A percentile compares a stretch with the other conserved stretches of the same genome.
Evolutionary conservation across 176 grass and related monocot species (phyloP).

Genomic region (Elymus sibiricus): DNA sequence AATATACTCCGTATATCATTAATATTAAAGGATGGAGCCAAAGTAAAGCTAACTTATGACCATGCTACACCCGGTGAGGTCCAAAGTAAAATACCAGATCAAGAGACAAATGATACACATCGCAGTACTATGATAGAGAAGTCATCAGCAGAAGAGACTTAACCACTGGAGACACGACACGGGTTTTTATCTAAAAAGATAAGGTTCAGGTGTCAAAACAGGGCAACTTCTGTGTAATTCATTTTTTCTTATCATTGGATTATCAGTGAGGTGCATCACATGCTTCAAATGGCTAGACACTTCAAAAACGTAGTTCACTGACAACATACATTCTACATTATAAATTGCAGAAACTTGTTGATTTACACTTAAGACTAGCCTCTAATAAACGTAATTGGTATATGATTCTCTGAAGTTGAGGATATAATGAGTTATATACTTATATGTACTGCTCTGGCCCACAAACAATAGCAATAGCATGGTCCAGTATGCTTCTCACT

Average conservation of each 20-base stretch:
- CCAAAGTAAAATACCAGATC: not conserved
- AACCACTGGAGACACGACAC: not conserved
- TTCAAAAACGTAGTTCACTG: not conserved
- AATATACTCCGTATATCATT: not conserved
- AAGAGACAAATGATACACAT: not conserved
- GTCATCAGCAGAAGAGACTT: not conserved
- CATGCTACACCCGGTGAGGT: not conserved
- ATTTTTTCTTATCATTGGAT: constrained; percentile 7
- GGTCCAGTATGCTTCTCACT: not conserved
- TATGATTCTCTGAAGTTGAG: constrained; percentile 2
- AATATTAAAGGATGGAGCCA: not conserved
- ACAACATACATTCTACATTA: constrained; percentile 3
- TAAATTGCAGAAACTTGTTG: not conserved
- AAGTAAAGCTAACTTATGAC: constrained; percentile 3
- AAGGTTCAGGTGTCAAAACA: constrained; percentile 1
- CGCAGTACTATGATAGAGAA: not conserved
- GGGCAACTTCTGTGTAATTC: not conserved
- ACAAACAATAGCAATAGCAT: constrained; percentile 3
- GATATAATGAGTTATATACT: not conserved
- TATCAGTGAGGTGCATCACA: constrained; percentile 1
- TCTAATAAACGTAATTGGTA: constrained; percentile 5
- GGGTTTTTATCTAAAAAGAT: not conserved
- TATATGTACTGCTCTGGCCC: not conserved
- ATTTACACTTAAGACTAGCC: not conserved
- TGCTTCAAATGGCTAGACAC: not conserved